Percentiles rank a stretch among this genome's conserved stretches.
Conservation (phyloP, 2,329 filamentous ascomycete genomes). For the Cadophora sp. region DNA sequence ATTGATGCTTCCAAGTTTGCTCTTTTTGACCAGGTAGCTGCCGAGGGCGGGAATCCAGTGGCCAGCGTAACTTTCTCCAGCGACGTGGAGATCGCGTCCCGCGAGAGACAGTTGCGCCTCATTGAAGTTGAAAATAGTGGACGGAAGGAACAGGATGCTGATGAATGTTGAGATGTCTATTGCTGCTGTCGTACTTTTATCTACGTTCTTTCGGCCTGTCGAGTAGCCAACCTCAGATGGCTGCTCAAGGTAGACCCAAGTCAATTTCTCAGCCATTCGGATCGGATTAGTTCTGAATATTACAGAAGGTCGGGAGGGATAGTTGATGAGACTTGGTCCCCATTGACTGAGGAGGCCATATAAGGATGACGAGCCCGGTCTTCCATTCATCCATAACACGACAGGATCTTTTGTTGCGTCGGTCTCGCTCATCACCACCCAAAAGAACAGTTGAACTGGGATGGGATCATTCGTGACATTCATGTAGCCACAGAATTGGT, state of each 20-base stretch:
- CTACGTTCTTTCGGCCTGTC: slow-evolving; percentile 22
- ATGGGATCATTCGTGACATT: too few species aligned
- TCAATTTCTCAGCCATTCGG: slow-evolving; percentile 49
- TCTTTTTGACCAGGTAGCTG: slow-evolving; percentile 33
- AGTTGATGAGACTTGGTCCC: slow-evolving; percentile 53
- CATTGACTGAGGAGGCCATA: slow-evolving; percentile 52
- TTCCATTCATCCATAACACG: slow-evolving; percentile 46
- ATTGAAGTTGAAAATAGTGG: background rate
- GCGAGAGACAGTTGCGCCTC: background rate
- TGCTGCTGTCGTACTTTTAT: slow-evolving; percentile 34
- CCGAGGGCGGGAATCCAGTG: slow-evolving; percentile 51
- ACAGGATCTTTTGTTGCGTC: slow-evolving; percentile 28
- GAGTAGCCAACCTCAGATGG: slow-evolving; percentile 47
- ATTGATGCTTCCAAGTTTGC: slow-evolving; percentile 47
- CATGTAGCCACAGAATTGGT: too few species aligned
- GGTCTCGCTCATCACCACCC: slow-evolving; percentile 3
- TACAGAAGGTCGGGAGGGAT: slow-evolving; percentile 42
- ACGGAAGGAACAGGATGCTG: background rate
- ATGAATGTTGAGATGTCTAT: slow-evolving; percentile 39
- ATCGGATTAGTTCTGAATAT: slow-evolving; percentile 46
- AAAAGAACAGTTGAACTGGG: slow-evolving; percentile 4
- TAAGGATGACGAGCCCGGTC: slow-evolving; percentile 51
- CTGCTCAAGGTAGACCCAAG: slow-evolving; percentile 49
- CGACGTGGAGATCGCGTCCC: slow-evolving; percentile 49
- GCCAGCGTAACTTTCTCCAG: slow-evolving; percentile 37